These are phyloP conservation scores for Penicillium tannophilum DNA, from an alignment of 495 filamentous ascomycete species.

Conservation along the genomic window DNA sequence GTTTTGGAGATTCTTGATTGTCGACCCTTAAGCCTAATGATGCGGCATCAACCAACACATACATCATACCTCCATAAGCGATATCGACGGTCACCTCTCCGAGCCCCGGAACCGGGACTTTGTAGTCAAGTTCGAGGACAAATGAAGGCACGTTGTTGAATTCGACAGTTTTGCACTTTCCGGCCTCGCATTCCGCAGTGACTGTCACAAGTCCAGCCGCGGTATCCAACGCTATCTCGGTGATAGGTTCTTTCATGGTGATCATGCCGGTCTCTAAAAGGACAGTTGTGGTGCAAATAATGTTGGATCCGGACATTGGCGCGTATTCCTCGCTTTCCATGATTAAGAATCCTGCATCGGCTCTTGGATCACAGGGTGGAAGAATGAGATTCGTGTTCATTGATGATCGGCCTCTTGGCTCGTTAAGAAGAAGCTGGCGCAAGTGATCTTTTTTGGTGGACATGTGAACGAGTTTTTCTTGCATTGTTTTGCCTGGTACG, in stretches of 20 bases:
- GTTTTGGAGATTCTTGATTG: constrained; percentile 17
- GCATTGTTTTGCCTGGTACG: constrained; percentile 38
- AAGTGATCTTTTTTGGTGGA: constrained; percentile 30
- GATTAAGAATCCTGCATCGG: constrained; percentile 41
- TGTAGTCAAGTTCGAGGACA: constrained; percentile 35
- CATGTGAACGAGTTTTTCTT: constrained; percentile 33
- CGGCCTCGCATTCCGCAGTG: constrained; percentile 34
- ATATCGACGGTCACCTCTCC: constrained; percentile 34
- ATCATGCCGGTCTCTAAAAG: constrained; percentile 42
- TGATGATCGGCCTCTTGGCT: constrained; percentile 37
- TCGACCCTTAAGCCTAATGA: constrained; percentile 28
- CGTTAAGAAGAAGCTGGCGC: constrained; percentile 39
- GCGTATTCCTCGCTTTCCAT: constrained; percentile 44
- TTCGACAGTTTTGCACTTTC: constrained; percentile 37
- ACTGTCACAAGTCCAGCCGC: constrained; percentile 36
- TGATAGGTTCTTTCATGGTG: constrained; percentile 37
- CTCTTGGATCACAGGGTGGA: constrained; percentile 35
- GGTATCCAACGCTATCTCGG: constrained; percentile 31
- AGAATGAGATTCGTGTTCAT: constrained; percentile 40
- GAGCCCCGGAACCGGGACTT: constrained; percentile 32
- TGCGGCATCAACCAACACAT: constrained; percentile 33
- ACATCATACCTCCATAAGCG: constrained; percentile 42
- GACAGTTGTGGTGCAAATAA: constrained; percentile 37
- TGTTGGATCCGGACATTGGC: constrained; percentile 42
- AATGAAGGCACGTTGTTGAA: constrained; percentile 41